These are phyloP conservation scores for Trypanosoma lewisi DNA, from an alignment of 208 protist species.

Conservation along the genomic window DNA sequence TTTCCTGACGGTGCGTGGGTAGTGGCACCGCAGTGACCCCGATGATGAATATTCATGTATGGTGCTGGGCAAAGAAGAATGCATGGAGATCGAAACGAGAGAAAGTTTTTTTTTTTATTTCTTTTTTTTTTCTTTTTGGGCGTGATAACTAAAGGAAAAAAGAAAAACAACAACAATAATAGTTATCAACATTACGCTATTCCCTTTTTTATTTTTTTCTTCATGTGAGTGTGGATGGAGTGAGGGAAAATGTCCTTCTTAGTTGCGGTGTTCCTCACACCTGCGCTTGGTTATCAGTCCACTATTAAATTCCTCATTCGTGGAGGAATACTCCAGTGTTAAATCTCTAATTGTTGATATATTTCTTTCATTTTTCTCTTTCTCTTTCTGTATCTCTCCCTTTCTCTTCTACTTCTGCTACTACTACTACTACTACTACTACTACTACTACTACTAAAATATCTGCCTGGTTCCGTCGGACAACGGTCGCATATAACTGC, in stretches of 20 bases:
- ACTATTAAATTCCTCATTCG: background rate
- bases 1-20: conserved; percentile 24
- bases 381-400: background rate
- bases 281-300: too few relatives aligned
- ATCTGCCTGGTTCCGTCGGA: too few relatives aligned
- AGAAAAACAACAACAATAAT: too few relatives aligned
- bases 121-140: too few relatives aligned
- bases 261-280: too few relatives aligned
- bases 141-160: too few relatives aligned
- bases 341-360: background rate
- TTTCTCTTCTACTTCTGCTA: background rate
- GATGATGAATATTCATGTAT: background rate
- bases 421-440: background rate
- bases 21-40: background rate
- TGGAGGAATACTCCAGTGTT: background rate
- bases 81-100: background rate
- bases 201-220: too few relatives aligned
- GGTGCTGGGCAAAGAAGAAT: conserved; percentile 1
- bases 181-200: too few relatives aligned
- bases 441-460: background rate
- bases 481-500: background rate
- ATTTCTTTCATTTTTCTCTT: background rate
- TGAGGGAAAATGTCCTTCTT: too few relatives aligned
- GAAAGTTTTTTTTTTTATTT: too few relatives aligned
- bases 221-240: too few relatives aligned